These are phyloP conservation scores for Suillus discolor DNA, from an alignment of 768 basidiomycete species.

Conservation along the genomic window DNA sequence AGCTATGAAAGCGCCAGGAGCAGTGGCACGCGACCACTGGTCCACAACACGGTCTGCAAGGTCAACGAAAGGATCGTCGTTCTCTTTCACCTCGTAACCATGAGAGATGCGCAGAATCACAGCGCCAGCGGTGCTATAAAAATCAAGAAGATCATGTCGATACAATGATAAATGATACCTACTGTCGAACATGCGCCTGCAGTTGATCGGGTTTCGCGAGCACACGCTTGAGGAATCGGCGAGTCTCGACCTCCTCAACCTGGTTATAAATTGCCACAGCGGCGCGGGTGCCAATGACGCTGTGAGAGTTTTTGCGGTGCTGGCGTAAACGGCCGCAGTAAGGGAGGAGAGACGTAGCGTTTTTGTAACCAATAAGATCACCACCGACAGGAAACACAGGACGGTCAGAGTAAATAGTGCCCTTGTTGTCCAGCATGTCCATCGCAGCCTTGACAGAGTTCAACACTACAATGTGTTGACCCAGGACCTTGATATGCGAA, in stretches of 20 bases:
- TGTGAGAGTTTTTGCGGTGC: slow-evolving; percentile 44
- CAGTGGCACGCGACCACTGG: slow-evolving; percentile 50
- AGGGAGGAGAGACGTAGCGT: slow-evolving; percentile 38
- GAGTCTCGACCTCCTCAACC: slow-evolving; percentile 44
- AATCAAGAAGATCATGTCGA: background rate
- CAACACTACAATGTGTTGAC: slow-evolving; percentile 58
- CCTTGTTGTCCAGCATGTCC: slow-evolving; percentile 69
- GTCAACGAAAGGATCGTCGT: slow-evolving; percentile 49
- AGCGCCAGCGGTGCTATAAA: slow-evolving; percentile 47
- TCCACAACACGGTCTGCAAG: slow-evolving; percentile 54
- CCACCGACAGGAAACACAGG: slow-evolving; percentile 47
- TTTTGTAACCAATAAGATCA: slow-evolving; percentile 34
- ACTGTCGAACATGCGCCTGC: slow-evolving; percentile 43
- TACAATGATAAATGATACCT: slow-evolving; percentile 11
- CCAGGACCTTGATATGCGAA: slow-evolving; percentile 58
- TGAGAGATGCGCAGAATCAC: slow-evolving; percentile 58
- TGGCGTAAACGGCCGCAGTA: slow-evolving; percentile 44
- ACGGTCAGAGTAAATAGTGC: slow-evolving; percentile 65
- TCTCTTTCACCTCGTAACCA: slow-evolving; percentile 58
- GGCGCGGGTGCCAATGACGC: slow-evolving; percentile 42
- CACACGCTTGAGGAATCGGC: slow-evolving; percentile 43
- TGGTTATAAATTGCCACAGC: slow-evolving; percentile 35
- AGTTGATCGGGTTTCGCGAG: slow-evolving; percentile 39
- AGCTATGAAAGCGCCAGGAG: slow-evolving; percentile 53
- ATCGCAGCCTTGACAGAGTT: slow-evolving; percentile 51